These are phyloP conservation scores for Avena eriantha DNA, from an alignment of 176 grass and related monocot genomes.

Conservation along the genomic window DNA sequence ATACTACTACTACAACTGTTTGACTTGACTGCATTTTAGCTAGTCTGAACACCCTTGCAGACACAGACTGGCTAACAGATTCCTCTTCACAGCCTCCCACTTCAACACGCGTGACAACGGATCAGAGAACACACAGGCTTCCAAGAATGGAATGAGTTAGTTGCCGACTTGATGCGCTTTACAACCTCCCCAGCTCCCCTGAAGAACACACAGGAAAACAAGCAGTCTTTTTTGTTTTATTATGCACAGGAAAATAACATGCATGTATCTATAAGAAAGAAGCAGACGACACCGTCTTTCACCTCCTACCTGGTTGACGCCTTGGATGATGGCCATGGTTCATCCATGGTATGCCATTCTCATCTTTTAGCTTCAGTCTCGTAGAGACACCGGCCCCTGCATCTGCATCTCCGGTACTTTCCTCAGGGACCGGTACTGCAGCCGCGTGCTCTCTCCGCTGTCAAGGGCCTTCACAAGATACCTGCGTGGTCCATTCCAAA, in stretches of 20 bases:
- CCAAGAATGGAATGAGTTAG: background rate
- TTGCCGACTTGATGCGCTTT: background rate
- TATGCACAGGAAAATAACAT: background rate
- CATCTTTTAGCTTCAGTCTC: background rate
- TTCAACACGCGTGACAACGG: background rate
- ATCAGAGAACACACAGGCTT: background rate
- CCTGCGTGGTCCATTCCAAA: background rate
- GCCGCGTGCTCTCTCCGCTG: constrained; percentile 69
- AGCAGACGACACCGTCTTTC: too few relatives aligned
- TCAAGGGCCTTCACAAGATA: constrained; percentile 66
- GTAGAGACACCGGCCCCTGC: background rate
- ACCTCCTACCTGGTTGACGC: background rate
- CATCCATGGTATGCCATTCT: background rate
- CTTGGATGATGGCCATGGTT: background rate
- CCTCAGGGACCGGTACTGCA: constrained; percentile 78
- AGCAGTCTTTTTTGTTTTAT: background rate
- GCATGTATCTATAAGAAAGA: background rate
- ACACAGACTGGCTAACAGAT: background rate
- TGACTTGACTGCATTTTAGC: background rate
- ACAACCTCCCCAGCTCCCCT: background rate
- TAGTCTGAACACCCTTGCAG: background rate
- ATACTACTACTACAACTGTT: background rate
- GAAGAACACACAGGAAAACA: background rate
- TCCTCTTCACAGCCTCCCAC: background rate
- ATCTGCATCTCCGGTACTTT: constrained; percentile 43